Base-by-base conservation (phyloP, 768 basidiomycete genomes). In the Agaricus subrufescens region DNA sequence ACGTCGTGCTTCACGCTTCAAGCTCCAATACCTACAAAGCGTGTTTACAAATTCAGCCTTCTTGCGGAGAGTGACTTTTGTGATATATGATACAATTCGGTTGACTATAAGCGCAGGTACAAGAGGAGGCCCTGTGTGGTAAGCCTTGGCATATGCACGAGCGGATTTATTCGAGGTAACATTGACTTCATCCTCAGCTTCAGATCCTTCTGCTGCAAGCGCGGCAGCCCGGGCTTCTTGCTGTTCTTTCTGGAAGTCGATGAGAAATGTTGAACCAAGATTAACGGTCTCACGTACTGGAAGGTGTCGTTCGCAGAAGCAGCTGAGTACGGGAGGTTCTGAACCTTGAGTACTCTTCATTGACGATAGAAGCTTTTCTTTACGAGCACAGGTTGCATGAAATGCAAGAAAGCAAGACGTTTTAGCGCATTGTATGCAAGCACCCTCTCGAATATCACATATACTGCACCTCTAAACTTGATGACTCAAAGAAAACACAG, bases 351-450 rank as follows among this genome's bases (percentile, higher is more conserved):
- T 78, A 30, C 82, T 83, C 66, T 94, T 94, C 91, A 94, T 94
- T 0, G 91, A 89, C 72, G 92, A 78, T 29, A 98, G 69, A 3
- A 95, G 67, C 62, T 89, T 93, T 63, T 90, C 84, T 61, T 87
- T 89, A 12, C 96, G 79, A 0, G 94, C 97, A 65, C 97, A 99
- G 0, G 96, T 95, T 1, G 89, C 81, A 67, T 99, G 97, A 63
- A 97, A 99, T 0, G 97, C 95, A 14, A 89, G 78, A 68, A 91
- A 94, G 72, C 97, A 98, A 1, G 85, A 87, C 1, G 82, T 76
- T 71, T 93, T 96, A 52, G 85, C 87, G 69, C 97, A 99, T 69
- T 98, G 97, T 44, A 99, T 96, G 68, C 96, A 98, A 0, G 96
- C 95, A 4, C 96, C 96, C 58, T 71, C 70, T 57, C 73, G 68